phyloP scores from a whole-genome alignment of 805 yeast species.

The Metschnikowia cerradonensis region DNA sequence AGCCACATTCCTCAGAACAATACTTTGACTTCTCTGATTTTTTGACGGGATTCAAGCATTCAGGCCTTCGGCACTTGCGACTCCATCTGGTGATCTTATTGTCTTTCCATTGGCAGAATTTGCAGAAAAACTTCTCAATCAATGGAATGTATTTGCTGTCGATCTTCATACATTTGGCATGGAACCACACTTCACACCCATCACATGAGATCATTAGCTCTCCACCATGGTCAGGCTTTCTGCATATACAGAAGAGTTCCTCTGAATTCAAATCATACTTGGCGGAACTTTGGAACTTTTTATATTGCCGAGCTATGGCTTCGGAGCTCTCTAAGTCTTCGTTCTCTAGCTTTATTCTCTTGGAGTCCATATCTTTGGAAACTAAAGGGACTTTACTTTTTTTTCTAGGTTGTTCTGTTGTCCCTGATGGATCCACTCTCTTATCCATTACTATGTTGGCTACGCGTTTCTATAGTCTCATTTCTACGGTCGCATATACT shows the following conservation, averaged over 20 bases:
- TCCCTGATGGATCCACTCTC: neutral
- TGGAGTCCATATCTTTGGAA: slow-evolving; percentile 9
- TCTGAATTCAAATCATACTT: slow-evolving; percentile 50
- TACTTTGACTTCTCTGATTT: slow-evolving; percentile 54
- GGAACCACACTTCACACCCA: slow-evolving; percentile 94
- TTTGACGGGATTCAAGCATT: slow-evolving; percentile 55
- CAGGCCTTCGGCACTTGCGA: slow-evolving; percentile 61
- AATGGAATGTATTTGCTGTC: slow-evolving; percentile 48
- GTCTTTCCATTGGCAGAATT: slow-evolving; percentile 58
- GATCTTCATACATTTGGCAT: slow-evolving; percentile 70
- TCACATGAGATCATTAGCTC: slow-evolving; percentile 92
- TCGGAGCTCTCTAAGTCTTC: slow-evolving; percentile 25
- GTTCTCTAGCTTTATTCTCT: slow-evolving; percentile 8
- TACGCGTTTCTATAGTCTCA: neutral
- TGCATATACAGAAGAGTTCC: slow-evolving; percentile 72
- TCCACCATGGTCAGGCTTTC: slow-evolving; percentile 69
- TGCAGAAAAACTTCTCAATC: slow-evolving; percentile 66
- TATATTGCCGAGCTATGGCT: slow-evolving; percentile 35
- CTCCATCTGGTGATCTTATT: slow-evolving; percentile 63
- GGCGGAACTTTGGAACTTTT: slow-evolving; percentile 31
- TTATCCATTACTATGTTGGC: neutral
- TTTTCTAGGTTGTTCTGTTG: slow-evolving; percentile 5
- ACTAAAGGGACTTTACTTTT: slow-evolving; percentile 15
- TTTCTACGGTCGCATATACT: neutral
- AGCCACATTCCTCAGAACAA: slow-evolving; percentile 73